Evolutionary conservation across 805 yeast species (phyloP).

Genomic region (Schizosaccharomyces osmophilus): DNA sequence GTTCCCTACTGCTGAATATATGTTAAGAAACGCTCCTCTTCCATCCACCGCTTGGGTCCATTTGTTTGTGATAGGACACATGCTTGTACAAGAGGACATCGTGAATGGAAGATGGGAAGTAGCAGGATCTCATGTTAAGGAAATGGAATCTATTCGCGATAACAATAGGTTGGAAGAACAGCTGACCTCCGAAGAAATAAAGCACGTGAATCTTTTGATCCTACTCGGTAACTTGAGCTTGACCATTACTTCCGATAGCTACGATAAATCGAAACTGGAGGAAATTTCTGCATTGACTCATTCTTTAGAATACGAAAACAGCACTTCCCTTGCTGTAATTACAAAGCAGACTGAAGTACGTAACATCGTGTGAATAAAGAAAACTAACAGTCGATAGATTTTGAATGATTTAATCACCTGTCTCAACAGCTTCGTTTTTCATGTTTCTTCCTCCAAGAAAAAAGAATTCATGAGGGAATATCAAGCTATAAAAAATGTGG

Average conservation of each 20-base stretch:
- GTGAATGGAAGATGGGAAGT: neutral
- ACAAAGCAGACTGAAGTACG: neutral
- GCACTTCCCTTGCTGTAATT: neutral
- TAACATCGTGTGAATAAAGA: neutral
- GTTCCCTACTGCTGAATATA: neutral
- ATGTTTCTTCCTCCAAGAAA: neutral
- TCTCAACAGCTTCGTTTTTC: neutral
- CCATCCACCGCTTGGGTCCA: neutral
- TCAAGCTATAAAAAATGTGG: neutral
- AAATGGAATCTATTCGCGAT: neutral
- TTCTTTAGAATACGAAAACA: neutral
- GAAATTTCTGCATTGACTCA: neutral
- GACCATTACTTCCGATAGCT: neutral
- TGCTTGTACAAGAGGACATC: neutral
- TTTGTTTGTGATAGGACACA: neutral
- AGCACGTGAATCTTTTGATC: neutral
- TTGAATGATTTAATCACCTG: neutral
- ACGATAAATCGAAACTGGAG: neutral
- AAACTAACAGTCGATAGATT: neutral
- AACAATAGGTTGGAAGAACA: neutral
- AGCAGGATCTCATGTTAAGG: neutral
- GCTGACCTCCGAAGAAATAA: neutral
- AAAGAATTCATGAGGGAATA: neutral
- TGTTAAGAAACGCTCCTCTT: neutral
- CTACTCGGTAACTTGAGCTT: neutral